Evolutionary conservation across 345 rosid species (phyloP).

Genomic region (Aquilaria sinensis): DNA sequence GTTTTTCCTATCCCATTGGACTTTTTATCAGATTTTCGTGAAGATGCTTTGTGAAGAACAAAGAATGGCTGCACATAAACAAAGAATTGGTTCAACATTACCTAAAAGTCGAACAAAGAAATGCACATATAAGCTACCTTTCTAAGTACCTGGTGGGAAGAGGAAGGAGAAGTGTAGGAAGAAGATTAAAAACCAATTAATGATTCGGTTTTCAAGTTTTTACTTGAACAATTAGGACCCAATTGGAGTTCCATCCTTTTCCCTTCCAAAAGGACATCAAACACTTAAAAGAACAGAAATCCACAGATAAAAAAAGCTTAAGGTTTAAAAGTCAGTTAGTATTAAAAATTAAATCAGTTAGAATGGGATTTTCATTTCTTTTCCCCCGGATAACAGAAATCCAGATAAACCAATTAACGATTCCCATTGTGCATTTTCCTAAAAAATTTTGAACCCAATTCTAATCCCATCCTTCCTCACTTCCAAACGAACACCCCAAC

Average conservation of each 20-base stretch:
- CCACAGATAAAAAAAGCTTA: too few species aligned
- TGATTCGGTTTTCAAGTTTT: background rate
- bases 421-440: background rate
- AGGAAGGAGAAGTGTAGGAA: background rate
- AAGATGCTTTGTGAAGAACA: slow-evolving; percentile 48
- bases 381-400: background rate
- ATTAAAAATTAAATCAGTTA: too few species aligned
- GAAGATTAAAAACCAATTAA: background rate
- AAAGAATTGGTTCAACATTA: background rate
- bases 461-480: background rate
- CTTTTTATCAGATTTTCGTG: slow-evolving; percentile 30
- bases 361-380: too few species aligned
- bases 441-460: background rate
- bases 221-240: background rate
- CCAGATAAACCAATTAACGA: background rate
- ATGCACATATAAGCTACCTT: background rate
- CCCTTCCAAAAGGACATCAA: slow-evolving; percentile 3
- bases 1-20: slow-evolving; percentile 28
- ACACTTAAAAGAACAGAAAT: background rate
- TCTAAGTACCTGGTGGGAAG: background rate
- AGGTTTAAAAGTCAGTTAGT: too few species aligned
- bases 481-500: slow-evolving; percentile 4
- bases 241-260: background rate
- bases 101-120: background rate
- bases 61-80: slow-evolving; percentile 51